Evolutionary conservation across 495 filamentous ascomycete species (phyloP), one percentile per base, ranked within the genome.

Genomic region (Friedmanniomyces endolithicus): DNA sequence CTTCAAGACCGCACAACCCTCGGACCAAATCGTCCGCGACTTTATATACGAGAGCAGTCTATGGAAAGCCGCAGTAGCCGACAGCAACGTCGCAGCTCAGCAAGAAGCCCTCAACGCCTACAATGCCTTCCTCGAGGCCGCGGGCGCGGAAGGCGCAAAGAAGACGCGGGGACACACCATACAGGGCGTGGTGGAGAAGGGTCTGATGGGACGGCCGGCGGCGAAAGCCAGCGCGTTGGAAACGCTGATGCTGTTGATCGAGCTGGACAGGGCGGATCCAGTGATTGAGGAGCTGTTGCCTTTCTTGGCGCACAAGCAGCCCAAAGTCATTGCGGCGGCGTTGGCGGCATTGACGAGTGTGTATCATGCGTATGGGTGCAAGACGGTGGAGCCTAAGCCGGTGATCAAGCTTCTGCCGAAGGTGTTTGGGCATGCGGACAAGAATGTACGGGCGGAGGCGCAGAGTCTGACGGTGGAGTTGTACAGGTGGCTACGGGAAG

Each of bases 81-180:
- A 99, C 69, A 96, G 92, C 27, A 97, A 99, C 65, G 94, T 99
- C 50, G 92, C 94, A 9, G 92, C 92, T 51, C 92, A 99, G 65
- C 84, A 90, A 67, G 92, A 99, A 54, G 92, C 87, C 58, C 78
- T 99, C 43, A 81, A 50, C 25, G 59, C 59, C 44, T 62, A 62
- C 48, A 62, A 58, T 49, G 59, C 59, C 27, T 62, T 62, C 24
- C 52, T 62, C 23, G 59, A 62, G 14, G 59, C 59, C 8, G 55
- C 54, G 11, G 59, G 55, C 3, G 14, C 49, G 23, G 61, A 60
- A 11, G 61, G 61, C 19, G 56, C 53, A 40, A 48, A 19, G 48
- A 87, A 85, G 67, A 87, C 92, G 46, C 83, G 94, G 52, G 74
- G 76, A 51, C 72, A 78, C 23, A 87, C 87, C 4, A 71, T 97